Evolutionary conservation across 805 yeast species (phyloP), one percentile per base, ranked within the genome.

Genomic region (Cyberlindnera galapagoensis): DNA sequence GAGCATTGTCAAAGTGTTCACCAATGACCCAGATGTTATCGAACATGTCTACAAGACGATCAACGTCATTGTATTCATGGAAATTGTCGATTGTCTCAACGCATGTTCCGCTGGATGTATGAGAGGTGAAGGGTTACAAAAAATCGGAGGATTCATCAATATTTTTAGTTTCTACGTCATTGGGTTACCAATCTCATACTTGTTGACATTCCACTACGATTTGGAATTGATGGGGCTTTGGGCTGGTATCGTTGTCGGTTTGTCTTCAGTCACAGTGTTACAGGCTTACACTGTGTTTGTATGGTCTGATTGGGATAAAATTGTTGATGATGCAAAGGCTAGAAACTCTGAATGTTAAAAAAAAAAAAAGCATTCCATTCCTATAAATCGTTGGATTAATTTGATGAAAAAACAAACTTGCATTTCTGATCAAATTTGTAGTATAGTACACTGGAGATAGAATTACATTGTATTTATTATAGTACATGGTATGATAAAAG

Each of bases 111-210:
- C 92, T 3, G 90, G 95, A 1, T 67, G 87, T 17, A 62, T 87
- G 39, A 65, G 95, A 40, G 94, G 94, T 14, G 94, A 83, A 57
- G 94, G 95, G 5, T 67, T 82, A 49, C 95, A 86, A 54, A 67
- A 72, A 27, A 64, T 83, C 25, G 95, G 95, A 0, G 81, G 92
- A 9, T 62, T 67, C 30, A 63, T 85, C 30, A 83, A 80, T 48
- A 56, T 86, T 42, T 56, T 71, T 6, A 70, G 78, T 10, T 87
- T 85, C 59, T 86, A 87, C 47, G 46, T 70, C 5, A 52, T 85
- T 32, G 94, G 92, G 8, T 60, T 84, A 13, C 95, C 95, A 1
- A 39, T 79, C 9, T 80, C 79, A 38, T 53, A 71, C 16, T 36
- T 52, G 6, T 56, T 83, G 24, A 79, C 84, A 6, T 81, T 80